Base-by-base conservation (phyloP, 169 alveolate genomes). In the Babesia gibsoni region DNA sequence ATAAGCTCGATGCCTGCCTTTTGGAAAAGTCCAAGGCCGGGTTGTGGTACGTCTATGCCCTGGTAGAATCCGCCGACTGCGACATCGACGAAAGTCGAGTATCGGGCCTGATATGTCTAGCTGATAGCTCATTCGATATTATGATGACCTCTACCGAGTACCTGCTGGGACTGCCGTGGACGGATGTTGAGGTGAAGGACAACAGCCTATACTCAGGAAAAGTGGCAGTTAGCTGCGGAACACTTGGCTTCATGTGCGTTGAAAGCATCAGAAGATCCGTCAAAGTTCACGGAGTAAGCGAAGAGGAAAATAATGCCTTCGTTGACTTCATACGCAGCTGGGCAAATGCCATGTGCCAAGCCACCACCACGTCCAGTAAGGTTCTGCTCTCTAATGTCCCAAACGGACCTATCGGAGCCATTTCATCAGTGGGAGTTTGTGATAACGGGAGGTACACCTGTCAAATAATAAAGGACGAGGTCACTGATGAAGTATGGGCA, bases 161-260 rank as follows among this genome's bases (percentile, higher is more conserved):
- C 45, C 66, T 66, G 5, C 32, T 33, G 8, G 65, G 39, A 20
- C 53, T 66, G 41, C 42, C 63, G n/a, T 66, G 77, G 77, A 49
- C 25, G 52, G 67, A 66, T 4, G 14, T 50, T 12, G 12, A n/a
- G 5, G 39, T 30, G 10, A 25, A 25, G 46, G 50, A 35, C 2
- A 6, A 18, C 35, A 23, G 29, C 1, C 39, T 37, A 45, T n/a
- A 14, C 42, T 1, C 77, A 30, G 23, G 52, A n/a, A 23, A 66
- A 10, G 10, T 52, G 57, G 57, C 48, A n/a, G 22, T 66, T 3
- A 23, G 4, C 9, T 67, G 90, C 57, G 90, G 90, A 4, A 80
- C 77, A 36, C 82, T 69, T n/a, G 90, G 90, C 0, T 29, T 83
- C 30, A 66, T 83, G 54, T 83, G 90, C 52, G 49, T 77, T 36